Evolutionary conservation across 208 protist species (phyloP).

Genomic region (Leishmania guyanensis): DNA sequence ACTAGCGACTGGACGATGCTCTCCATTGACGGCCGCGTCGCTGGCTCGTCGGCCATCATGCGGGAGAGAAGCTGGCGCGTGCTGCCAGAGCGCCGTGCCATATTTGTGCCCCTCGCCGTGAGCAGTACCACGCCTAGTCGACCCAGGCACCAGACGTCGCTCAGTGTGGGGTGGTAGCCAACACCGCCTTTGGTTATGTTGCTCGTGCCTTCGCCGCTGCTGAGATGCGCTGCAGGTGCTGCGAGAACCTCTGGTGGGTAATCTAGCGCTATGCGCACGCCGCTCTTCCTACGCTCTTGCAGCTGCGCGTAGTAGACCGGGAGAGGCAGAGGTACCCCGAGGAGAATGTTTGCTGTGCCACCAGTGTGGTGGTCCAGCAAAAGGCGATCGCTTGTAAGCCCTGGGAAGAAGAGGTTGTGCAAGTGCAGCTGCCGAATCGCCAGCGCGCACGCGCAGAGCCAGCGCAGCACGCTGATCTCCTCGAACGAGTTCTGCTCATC

Average conservation of each 20-base stretch:
- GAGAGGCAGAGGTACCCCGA: conserved; percentile 70
- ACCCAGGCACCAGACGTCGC: conserved; percentile 83
- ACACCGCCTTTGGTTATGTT: conserved; percentile 1
- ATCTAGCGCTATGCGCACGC: conserved; percentile 52
- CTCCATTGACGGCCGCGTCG: conserved; percentile 44
- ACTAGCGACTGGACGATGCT: conserved; percentile 36
- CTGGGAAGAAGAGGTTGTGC: conserved; percentile 51
- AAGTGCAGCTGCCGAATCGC: conserved; percentile 55
- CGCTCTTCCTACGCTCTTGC: conserved; percentile 45
- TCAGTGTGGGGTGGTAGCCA: conserved; percentile 51
- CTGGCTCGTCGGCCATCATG: conserved; percentile 55
- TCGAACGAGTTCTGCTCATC: conserved; percentile 33
- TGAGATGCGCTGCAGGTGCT: not conserved
- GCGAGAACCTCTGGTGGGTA: conserved; percentile 77
- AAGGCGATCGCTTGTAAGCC: conserved; percentile 58
- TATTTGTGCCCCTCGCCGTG: conserved; percentile 37
- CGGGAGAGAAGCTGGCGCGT: conserved; percentile 42
- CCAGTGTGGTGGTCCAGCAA: conserved; percentile 41
- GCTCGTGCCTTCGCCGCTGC: not conserved
- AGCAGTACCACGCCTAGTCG: conserved; percentile 53
- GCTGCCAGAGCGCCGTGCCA: conserved; percentile 38
- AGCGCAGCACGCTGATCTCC: conserved; percentile 48
- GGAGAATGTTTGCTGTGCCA: conserved; percentile 33
- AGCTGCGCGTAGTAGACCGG: conserved; percentile 56
- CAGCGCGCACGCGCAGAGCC: conserved; percentile 55